Percentiles rank a stretch among this genome's conserved stretches.
These are phyloP conservation scores for Melanogaster broomeanus DNA, from an alignment of 768 basidiomycete species.

Conservation along the genomic window DNA sequence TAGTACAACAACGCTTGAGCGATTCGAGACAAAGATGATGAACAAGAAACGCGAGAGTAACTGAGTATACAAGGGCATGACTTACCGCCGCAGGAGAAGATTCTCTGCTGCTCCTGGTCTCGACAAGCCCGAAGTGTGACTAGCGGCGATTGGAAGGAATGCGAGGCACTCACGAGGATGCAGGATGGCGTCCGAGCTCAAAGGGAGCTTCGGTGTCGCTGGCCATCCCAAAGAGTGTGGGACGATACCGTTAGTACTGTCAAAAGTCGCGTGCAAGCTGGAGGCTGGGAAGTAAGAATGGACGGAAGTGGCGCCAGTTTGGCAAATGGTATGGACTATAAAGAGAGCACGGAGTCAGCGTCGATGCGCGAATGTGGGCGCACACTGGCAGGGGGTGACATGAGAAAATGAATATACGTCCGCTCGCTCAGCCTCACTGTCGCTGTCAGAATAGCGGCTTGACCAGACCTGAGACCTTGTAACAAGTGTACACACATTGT, in stretches of 20 bases:
- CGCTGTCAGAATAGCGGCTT: too few relatives aligned
- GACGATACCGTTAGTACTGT: background rate
- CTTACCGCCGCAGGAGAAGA: conserved; percentile 52
- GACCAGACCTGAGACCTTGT: too few relatives aligned
- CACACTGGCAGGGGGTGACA: background rate
- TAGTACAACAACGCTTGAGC: background rate
- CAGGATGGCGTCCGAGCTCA: conserved; percentile 33
- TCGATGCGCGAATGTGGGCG: too few relatives aligned
- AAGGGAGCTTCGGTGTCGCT: conserved; percentile 27
- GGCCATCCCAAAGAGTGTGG: conserved; percentile 2
- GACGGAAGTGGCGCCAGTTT: background rate
- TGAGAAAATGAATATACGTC: background rate
- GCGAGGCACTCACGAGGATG: conserved; percentile 38
- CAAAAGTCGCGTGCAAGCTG: background rate
- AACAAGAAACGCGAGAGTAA: background rate
- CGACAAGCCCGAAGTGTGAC: conserved; percentile 7
- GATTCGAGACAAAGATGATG: background rate
- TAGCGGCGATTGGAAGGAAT: background rate
- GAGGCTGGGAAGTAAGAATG: background rate
- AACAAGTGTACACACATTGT: background rate
- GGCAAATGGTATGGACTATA: too few relatives aligned
- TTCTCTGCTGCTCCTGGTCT: conserved; percentile 55
- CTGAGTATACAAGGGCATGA: conserved; percentile 1
- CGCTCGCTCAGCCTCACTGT: background rate
- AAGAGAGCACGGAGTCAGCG: too few relatives aligned